phyloP scores from a whole-genome alignment of 1,139 yeast genomes.

The Candida frijolesensis region DNA sequence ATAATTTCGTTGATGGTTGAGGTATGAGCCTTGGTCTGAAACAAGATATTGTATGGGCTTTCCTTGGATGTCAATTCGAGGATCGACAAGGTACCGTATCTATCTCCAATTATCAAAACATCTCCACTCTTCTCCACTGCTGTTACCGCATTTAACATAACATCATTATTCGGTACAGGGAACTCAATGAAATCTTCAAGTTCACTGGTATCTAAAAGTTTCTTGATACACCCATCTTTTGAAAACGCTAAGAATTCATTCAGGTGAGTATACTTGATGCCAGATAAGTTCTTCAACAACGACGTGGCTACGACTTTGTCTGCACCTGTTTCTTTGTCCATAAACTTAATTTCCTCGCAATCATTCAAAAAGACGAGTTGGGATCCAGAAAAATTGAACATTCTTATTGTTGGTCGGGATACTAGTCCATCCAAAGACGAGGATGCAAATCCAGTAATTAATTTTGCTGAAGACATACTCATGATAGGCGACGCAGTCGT shows the following conservation, averaged over 20 bases:
- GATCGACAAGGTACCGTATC: conserved; percentile 44
- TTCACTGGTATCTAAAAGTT: conserved; percentile 17
- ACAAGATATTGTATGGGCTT: conserved; percentile 14
- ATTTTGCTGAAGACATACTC: not conserved
- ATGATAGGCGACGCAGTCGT: not conserved
- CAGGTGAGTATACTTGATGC: conserved; percentile 33
- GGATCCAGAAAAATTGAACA: conserved; percentile 19
- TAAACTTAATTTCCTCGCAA: conserved; percentile 32
- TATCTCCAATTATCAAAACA: conserved; percentile 46
- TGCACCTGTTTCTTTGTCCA: conserved; percentile 16
- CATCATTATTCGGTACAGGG: conserved; percentile 28
- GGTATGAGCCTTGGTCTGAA: conserved; percentile 48
- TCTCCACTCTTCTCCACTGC: conserved; percentile 28
- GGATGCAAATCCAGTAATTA: not conserved
- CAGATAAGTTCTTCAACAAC: conserved; percentile 36
- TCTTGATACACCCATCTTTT: conserved; percentile 38
- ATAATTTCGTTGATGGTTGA: conserved; percentile 49
- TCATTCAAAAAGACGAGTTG: conserved; percentile 32
- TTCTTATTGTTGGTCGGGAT: conserved; percentile 13
- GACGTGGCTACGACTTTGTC: conserved; percentile 32
- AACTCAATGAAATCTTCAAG: conserved; percentile 18
- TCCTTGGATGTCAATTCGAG: conserved; percentile 13
- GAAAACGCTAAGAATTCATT: conserved; percentile 42
- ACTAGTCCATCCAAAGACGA: not conserved
- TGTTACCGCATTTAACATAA: conserved; percentile 29